Evolutionary conservation across 805 yeast genomes (phyloP).

Genomic region (Saccharomycopsis lassenensis): DNA sequence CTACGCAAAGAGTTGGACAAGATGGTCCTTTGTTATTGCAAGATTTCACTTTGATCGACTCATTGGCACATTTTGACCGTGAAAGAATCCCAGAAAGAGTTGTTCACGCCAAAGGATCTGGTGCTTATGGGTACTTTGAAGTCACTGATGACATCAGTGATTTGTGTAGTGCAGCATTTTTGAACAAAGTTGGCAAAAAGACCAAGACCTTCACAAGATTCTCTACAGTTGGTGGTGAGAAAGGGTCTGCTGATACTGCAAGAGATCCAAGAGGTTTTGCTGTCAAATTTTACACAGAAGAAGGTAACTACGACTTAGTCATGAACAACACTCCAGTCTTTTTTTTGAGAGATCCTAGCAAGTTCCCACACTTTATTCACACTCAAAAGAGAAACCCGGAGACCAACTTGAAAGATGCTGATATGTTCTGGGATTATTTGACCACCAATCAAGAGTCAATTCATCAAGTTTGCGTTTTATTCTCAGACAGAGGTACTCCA

Average conservation of each 20-base stretch:
- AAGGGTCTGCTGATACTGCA: conserved; percentile 53
- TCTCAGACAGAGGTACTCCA: conserved; percentile 79
- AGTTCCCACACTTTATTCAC: conserved; percentile 82
- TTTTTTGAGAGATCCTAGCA: conserved; percentile 70
- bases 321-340: conserved; percentile 69
- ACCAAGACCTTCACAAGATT: conserved; percentile 61
- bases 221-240: conserved; percentile 63
- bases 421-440: conserved; percentile 80
- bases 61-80: conserved; percentile 78
- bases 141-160: conserved; percentile 80
- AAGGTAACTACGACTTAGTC: conserved; percentile 63
- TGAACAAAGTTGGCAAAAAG: conserved; percentile 67
- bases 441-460: conserved; percentile 61
- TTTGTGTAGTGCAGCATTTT: conserved; percentile 57
- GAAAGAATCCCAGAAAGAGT: conserved; percentile 90
- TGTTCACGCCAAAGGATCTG: conserved; percentile 90
- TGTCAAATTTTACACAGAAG: conserved; percentile 54
- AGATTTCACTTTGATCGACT: conserved; percentile 71
- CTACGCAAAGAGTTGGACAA: conserved; percentile 63
- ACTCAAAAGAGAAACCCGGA: conserved; percentile 69
- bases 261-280: conserved; percentile 67
- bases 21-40: conserved; percentile 75
- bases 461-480: conserved; percentile 65
- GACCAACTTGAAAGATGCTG: conserved; percentile 66
- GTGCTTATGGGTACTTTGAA: conserved; percentile 81